Conservation (phyloP, 768 basidiomycete genomes). For the Trametes villosa region DNA sequence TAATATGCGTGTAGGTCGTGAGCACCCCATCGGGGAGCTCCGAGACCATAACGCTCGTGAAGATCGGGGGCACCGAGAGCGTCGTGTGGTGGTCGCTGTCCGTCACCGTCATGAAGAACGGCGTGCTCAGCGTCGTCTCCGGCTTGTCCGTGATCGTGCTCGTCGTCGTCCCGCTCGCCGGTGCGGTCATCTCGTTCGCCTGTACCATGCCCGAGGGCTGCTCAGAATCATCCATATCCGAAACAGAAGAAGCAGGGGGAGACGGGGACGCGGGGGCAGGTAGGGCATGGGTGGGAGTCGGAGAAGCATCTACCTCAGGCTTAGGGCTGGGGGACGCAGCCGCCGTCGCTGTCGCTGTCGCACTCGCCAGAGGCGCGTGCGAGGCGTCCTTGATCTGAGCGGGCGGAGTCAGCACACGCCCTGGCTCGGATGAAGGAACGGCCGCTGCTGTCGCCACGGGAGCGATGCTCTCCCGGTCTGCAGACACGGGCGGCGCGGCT, state of each 20-base stretch:
- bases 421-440: constrained; percentile 9
- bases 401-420: constrained; percentile 17
- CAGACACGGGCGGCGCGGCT: background rate
- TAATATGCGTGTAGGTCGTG: constrained; percentile 54
- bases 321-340: background rate
- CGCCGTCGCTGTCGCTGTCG: background rate
- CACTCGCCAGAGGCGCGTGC: background rate
- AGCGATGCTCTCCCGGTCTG: background rate
- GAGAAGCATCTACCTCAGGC: constrained; percentile 5
- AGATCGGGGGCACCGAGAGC: constrained; percentile 48
- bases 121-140: constrained; percentile 49
- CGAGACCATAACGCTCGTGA: constrained; percentile 52
- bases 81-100: constrained; percentile 43
- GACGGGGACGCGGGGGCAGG: constrained; percentile 2
- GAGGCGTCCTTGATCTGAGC: constrained; percentile 11
- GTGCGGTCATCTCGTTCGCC: constrained; percentile 27
- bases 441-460: background rate
- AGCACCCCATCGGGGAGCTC: constrained; percentile 48
- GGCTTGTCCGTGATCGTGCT: constrained; percentile 47
- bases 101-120: constrained; percentile 47
- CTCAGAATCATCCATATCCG: constrained; percentile 14
- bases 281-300: constrained; percentile 2
- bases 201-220: constrained; percentile 13
- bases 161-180: constrained; percentile 35
- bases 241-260: background rate